Conservation (phyloP, 805 yeast species). For the Kazachstania viticola region DNA sequence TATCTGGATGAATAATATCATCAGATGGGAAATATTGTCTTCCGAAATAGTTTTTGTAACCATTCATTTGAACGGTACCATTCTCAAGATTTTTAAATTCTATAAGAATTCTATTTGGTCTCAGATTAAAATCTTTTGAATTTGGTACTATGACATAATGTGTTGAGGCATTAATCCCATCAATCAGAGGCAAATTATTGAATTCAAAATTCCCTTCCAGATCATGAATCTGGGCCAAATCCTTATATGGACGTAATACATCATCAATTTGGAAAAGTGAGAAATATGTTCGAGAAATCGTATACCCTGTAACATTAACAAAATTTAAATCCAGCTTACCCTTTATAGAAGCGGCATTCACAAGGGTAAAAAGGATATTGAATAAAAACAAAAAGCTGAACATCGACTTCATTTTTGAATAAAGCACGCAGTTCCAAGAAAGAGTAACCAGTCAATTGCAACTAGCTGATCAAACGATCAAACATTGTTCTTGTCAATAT, state of each 20-base stretch:
- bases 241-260: constrained; percentile 7
- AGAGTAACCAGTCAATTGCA: no score
- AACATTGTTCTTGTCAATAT: no score
- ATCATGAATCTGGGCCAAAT: constrained; percentile 7
- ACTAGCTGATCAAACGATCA: no score
- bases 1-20: constrained; percentile 23
- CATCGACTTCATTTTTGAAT: no score
- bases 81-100: constrained; percentile 13
- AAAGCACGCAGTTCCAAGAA: no score
- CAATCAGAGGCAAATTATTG: constrained; percentile 17
- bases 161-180: constrained; percentile 16
- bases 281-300: constrained; percentile 15
- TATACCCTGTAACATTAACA: constrained; percentile 10
- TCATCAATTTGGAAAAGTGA: constrained; percentile 18
- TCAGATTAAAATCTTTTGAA: constrained; percentile 24
- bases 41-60: constrained; percentile 23
- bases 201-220: constrained; percentile 20
- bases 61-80: constrained; percentile 11
- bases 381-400: background rate
- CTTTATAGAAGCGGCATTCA: constrained; percentile 17
- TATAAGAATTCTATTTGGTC: constrained; percentile 24
- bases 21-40: constrained; percentile 26
- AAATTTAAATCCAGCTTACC: constrained; percentile 20
- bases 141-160: constrained; percentile 20
- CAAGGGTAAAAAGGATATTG: no score